These are phyloP conservation scores for Centrapalus pauciflorus DNA, from an alignment of 129 eudicot genomes.

Conservation along the genomic window DNA sequence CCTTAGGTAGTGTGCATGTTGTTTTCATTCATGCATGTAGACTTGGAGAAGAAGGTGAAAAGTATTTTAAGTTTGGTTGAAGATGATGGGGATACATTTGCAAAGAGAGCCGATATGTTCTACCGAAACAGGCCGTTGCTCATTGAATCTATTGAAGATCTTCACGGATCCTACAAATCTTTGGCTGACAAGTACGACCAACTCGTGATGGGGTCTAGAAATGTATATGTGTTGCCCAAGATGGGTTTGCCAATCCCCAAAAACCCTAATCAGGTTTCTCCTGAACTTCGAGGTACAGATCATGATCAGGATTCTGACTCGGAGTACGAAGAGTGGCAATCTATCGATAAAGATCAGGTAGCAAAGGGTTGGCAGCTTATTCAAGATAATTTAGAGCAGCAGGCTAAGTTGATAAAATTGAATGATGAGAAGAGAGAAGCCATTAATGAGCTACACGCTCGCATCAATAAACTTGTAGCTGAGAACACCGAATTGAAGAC, in stretches of 20 bases:
- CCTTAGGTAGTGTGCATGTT: neutral
- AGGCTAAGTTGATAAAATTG: constrained; percentile 36
- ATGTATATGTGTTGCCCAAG: neutral
- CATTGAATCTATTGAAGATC: constrained; percentile 33
- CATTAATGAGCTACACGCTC: constrained; percentile 12
- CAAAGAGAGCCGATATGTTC: constrained; percentile 54
- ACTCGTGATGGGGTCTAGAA: neutral
- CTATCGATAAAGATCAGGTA: neutral
- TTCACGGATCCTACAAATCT: constrained; percentile 36
- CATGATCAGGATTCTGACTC: constrained; percentile 1
- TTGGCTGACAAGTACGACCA: constrained; percentile 53
- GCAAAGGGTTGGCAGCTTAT: constrained; percentile 14
- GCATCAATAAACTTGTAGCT: constrained; percentile 8
- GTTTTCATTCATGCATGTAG: constrained; percentile 21
- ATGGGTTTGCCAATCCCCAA: neutral
- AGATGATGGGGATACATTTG: constrained; percentile 54
- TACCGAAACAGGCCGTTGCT: constrained; percentile 48
- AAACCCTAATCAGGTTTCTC: neutral
- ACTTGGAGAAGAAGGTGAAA: constrained; percentile 36
- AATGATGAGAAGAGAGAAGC: constrained; percentile 20
- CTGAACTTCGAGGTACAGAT: neutral
- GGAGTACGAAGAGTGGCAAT: neutral
- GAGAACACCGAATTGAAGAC: constrained; percentile 29
- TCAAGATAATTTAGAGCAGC: constrained; percentile 29
- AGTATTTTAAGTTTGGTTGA: constrained; percentile 35